Evolutionary conservation across 495 filamentous ascomycete genomes (phyloP), one percentile per base, ranked within the genome.

Genomic region (Elasticomyces elasticus): DNA sequence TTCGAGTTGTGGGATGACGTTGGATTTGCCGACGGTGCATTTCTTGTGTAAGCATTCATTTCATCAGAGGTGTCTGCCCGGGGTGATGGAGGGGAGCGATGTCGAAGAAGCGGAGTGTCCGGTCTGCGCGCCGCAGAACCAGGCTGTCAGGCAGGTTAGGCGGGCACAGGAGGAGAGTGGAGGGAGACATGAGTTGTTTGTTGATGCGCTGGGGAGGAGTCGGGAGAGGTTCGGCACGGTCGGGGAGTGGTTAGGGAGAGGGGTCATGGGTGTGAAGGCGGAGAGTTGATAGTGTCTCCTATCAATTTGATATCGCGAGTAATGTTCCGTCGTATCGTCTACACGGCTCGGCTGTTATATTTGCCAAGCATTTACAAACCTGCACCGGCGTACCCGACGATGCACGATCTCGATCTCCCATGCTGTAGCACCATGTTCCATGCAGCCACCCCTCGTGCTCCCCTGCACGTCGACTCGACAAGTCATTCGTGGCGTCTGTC

Each of bases 11-110:
- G 79, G 80, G 17, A 71, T 76, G 45, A 74, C 76, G 43, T 75
- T 96, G 24, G 88, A 95, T 59, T 72, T 96, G 31, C 92, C 92
- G 2, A 84, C 80, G 0, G 89, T 97, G 42, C 92, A 98, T 67
- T 98, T 97, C 67, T 69, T 97, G 60, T 98, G 92, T 75, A 92
- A 89, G 66, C 92, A 98, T 66, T 88, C 82, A 41, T 98, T 94
- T 75, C 92, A 98, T 66, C 85, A 94, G 69, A 76, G 86, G 25
- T 95, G 88, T 69, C 74, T 94, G 47, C n/a, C n/a, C n/a, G 80
- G 83, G 53, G 38, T 48, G 5, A 60, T 33, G 1, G 67, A 69
- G 40, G 74, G 62, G 41, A 74, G 73, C 23, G 74, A 75, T 37
- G 83, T 79, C 41, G 79, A 81, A 24, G 65, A 72, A 28, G 76